Evolutionary conservation across 2,329 filamentous ascomycete species (phyloP).

Genomic region (Akanthomyces lecanii): DNA sequence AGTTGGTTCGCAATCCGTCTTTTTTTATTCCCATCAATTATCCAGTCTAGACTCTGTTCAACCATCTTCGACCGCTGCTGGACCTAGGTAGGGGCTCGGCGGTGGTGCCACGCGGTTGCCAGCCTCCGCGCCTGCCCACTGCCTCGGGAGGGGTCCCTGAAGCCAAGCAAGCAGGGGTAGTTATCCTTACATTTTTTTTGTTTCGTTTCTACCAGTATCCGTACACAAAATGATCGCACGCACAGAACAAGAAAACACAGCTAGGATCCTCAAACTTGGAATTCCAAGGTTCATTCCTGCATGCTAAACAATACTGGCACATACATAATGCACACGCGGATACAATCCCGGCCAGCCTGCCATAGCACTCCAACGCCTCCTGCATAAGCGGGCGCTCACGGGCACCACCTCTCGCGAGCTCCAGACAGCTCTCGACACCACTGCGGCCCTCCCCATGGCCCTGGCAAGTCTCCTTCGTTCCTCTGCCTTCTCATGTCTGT

Average conservation of each 20-base stretch:
- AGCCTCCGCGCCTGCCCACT: too few relatives aligned
- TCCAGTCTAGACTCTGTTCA: too few relatives aligned
- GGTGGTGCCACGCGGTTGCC: too few relatives aligned
- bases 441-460: background rate
- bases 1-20: too few relatives aligned
- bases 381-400: conserved; percentile 11
- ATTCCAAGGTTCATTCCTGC: background rate
- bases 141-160: too few relatives aligned
- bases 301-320: background rate
- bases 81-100: too few relatives aligned
- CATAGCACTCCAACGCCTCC: background rate
- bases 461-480: background rate
- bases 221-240: too few relatives aligned
- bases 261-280: background rate
- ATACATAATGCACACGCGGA: background rate
- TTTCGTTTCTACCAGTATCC: too few relatives aligned
- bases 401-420: background rate
- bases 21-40: too few relatives aligned
- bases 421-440: background rate
- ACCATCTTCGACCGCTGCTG: too few relatives aligned
- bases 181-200: too few relatives aligned
- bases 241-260: background rate
- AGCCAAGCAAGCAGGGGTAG: too few relatives aligned
- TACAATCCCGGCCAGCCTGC: background rate
- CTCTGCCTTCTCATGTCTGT: background rate